Evolutionary conservation across 768 basidiomycete genomes (phyloP), one percentile per base, ranked within the genome.

Genomic region (Suillus fuscotomentosus): DNA sequence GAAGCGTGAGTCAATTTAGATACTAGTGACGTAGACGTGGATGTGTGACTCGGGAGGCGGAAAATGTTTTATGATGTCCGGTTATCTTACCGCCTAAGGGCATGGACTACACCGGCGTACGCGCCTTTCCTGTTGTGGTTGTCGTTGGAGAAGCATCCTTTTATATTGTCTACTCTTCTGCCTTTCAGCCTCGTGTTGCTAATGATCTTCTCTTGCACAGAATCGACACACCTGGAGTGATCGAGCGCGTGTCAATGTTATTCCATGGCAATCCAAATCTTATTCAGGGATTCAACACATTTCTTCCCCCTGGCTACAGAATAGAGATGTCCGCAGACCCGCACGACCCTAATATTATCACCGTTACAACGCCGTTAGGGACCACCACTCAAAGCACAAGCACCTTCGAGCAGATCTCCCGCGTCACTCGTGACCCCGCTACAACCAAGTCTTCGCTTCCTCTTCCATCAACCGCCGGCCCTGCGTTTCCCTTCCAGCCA

Each of bases 271-370:
- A 96, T 76, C 93, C 91, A 6, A 73, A 82, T 61, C 90, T 99
- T 70, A 97, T 99, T 60, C 92, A 96, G 76, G 96, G 96, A 24
- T 98, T 98, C 87, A 98, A 99, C 79, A 97, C 96, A 2, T 98
- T 98, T 78, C 84, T 98, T 14, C 96, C 96, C 5, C 84, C 90
- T 55, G 96, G 96, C 38, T 98, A 97, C 78, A 90, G 93, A 65
- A 97, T 98, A 74, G 95, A 97, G 72, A 82, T 89, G 72, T 89
- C 89, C 63, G 81, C 79, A 31, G 90, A 92, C 79, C 87, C 88
- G 31, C 75, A 80, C 65, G 87, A 92, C 73, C 84, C 87, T 24
- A 86, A 88, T 73, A 85, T 83, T 42, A 93, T 94, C 74, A 91
- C 86, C 10, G 92, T 94, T 65, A 94, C 91, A 8, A 94, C 92